Evolutionary conservation across 1,139 yeast genomes (phyloP), one percentile per base, ranked within the genome.

Genomic region (Debaryomyces sp.): DNA sequence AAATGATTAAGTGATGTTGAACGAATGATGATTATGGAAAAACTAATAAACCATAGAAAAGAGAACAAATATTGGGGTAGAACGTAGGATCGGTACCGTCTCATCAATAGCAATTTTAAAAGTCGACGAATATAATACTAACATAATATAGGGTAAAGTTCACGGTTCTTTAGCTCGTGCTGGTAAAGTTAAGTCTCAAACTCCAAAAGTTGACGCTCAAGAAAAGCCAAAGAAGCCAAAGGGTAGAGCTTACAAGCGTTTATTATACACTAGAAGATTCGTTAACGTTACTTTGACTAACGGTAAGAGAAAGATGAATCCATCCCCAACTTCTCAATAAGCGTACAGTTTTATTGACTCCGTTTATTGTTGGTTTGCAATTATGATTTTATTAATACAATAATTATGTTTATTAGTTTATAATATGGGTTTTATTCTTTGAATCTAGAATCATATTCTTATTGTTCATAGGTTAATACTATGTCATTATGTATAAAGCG

Each of bases 91-190:
- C 7, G 22, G 13, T 6, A 15, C 9, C 41, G 15, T 24, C 32
- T 6, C 3, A 23, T 24, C n/a, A 9, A 24, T 12, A 15, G 41
- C 29, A 38, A 27, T 27, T 12, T 12, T 2, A 9, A 7, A 32
- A 15, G 23, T 32, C 22, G 36, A n/a, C 13, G 12, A 30, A 10
- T 9, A 23, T 18, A 21, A 24, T 47, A 43, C 47, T 47, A 47
- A 47, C 50, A 47, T 39, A 22, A 18, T 39, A 23, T 22, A 72
- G 78, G 78, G 77, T 59, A 73, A 73, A 72, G 77, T 71, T 65
- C 74, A 94, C 97, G 99, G 99, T 81, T 91, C 97, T 82, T 89
- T 94, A 87, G 96, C 99, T 85, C 97, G 98, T 91, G 99, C 99
- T 84, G 99, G 99, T 89, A 92, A 94, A 84, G 99, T 94, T 81